Conservation (phyloP, 176 grass and related monocot genomes). For the Metroxylon sagu region DNA sequence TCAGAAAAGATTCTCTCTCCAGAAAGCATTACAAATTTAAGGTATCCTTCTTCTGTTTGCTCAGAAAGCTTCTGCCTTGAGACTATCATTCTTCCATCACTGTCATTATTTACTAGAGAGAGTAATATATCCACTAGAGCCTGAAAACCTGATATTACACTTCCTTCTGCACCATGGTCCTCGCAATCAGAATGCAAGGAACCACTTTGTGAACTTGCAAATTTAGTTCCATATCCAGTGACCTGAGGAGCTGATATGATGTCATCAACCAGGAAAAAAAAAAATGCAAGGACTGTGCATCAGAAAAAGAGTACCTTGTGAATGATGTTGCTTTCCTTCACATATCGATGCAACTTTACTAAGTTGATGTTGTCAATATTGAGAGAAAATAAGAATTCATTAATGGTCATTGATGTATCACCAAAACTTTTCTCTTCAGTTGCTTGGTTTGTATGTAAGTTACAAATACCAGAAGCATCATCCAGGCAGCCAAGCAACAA, state of each 20-base stretch:
- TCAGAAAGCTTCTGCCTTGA: constrained; percentile 34
- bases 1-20: constrained; percentile 76
- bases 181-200: constrained; percentile 11
- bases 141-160: constrained; percentile 66
- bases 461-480: constrained; percentile 17
- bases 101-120: constrained; percentile 63
- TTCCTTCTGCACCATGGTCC: constrained; percentile 41
- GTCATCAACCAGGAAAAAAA: constrained; percentile 1
- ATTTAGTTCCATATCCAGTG: constrained; percentile 67
- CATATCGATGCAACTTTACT: constrained; percentile 75
- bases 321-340: constrained; percentile 93
- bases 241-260: constrained; percentile 32
- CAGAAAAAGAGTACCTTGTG: constrained; percentile 52
- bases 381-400: constrained; percentile 85
- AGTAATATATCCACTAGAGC: constrained; percentile 50
- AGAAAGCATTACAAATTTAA: constrained; percentile 97
- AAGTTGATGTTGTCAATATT: constrained; percentile 97
- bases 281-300: neutral
- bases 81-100: constrained; percentile 77
- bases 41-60: constrained; percentile 49
- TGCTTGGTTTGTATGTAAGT: constrained; percentile 14
- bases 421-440: neutral
- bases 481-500: constrained; percentile 27
- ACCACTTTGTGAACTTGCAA: constrained; percentile 26
- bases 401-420: constrained; percentile 64